phyloP scores from a whole-genome alignment of 768 basidiomycete genomes.

The Suillus plorans region DNA sequence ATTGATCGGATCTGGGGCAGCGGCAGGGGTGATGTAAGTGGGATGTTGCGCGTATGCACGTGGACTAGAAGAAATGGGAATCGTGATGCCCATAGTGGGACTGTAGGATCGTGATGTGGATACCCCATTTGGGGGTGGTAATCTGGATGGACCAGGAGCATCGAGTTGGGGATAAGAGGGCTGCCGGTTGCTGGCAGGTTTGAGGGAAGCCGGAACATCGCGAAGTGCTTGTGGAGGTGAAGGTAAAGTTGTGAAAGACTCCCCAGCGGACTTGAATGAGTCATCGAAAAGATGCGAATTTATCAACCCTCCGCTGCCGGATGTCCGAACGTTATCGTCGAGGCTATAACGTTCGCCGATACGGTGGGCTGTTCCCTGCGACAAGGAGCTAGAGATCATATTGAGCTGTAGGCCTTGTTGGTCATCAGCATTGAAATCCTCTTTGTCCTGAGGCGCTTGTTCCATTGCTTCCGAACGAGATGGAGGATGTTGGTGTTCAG shows the following conservation, averaged over 20 bases:
- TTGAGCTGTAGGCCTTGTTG: constrained; percentile 38
- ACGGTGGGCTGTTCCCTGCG: constrained; percentile 43
- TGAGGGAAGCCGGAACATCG: constrained; percentile 33
- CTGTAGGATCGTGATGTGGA: constrained; percentile 57
- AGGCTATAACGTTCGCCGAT: constrained; percentile 53
- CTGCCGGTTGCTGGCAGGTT: constrained; percentile 46
- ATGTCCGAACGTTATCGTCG: constrained; percentile 37
- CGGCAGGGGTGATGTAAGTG: constrained; percentile 64
- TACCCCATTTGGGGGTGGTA: constrained; percentile 54
- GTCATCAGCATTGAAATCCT: constrained; percentile 15
- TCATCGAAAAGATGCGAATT: constrained; percentile 30
- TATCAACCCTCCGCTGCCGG: constrained; percentile 19
- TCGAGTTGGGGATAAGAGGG: constrained; percentile 42
- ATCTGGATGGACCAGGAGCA: constrained; percentile 30
- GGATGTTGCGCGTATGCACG: constrained; percentile 74
- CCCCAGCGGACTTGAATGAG: constrained; percentile 33
- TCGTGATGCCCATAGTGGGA: constrained; percentile 39
- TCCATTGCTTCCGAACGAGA: constrained; percentile 18
- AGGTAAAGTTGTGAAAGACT: constrained; percentile 22
- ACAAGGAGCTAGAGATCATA: constrained; percentile 44
- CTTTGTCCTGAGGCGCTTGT: constrained; percentile 23
- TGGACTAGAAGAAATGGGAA: constrained; percentile 65
- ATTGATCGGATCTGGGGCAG: constrained; percentile 56
- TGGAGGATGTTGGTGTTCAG: constrained; percentile 11
- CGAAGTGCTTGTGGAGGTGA: constrained; percentile 18